Evolutionary conservation across 768 basidiomycete species (phyloP).

Genomic region (Pulveroboletus ravenelii): DNA sequence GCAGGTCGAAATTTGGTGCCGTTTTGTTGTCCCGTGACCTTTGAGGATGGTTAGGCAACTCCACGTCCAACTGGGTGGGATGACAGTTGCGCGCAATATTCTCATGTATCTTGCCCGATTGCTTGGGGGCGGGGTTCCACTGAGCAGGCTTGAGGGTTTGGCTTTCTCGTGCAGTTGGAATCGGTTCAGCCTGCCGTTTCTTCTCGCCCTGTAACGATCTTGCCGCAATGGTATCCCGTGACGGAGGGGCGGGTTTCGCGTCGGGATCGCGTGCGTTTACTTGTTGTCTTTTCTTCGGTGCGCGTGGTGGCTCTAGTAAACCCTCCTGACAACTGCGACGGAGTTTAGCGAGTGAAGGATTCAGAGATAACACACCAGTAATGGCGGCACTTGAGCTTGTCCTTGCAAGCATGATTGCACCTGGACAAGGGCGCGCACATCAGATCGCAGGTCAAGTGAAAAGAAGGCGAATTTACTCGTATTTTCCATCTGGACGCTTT

Average conservation of each 20-base stretch:
- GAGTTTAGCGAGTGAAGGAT: constrained; percentile 6
- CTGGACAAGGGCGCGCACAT: constrained; percentile 32
- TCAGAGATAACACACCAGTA: constrained; percentile 45
- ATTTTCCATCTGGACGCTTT: constrained; percentile 59
- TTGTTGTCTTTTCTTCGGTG: constrained; percentile 29
- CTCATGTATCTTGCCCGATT: constrained; percentile 42
- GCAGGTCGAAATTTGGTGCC: constrained; percentile 45
- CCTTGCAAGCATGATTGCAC: constrained; percentile 78
- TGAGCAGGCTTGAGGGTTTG: constrained; percentile 18
- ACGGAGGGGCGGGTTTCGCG: background rate
- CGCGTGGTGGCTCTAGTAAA: constrained; percentile 45
- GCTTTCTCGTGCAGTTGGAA: constrained; percentile 8
- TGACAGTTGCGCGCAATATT: constrained; percentile 37
- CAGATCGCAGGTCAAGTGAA: background rate
- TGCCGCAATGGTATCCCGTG: constrained; percentile 1
- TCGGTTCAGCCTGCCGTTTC: background rate
- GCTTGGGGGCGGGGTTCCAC: constrained; percentile 30
- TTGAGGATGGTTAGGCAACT: constrained; percentile 30
- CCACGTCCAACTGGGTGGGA: constrained; percentile 39
- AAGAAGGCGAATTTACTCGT: constrained; percentile 39
- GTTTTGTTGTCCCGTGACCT: constrained; percentile 15
- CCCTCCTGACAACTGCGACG: constrained; percentile 70
- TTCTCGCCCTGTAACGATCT: constrained; percentile 2
- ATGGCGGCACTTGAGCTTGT: constrained; percentile 72
- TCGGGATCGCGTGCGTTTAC: constrained; percentile 19